These are phyloP conservation scores for Diaporthe aspalathi DNA, from an alignment of 2,329 filamentous ascomycete species.

Conservation along the genomic window DNA sequence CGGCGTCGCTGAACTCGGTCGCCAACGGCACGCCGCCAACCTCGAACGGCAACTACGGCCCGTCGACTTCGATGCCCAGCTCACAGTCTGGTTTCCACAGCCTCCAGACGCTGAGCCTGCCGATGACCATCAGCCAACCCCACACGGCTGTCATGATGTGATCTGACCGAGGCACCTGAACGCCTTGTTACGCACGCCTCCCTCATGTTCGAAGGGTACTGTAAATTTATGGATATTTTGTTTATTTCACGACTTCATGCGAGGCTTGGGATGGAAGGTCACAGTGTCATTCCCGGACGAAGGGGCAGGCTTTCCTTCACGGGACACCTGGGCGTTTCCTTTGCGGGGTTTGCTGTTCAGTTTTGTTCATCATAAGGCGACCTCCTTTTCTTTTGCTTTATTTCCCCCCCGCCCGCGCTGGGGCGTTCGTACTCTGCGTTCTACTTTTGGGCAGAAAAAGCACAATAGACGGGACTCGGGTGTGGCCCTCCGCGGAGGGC, in stretches of 20 bases:
- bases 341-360: constrained; percentile 19
- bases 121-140: constrained; percentile 71
- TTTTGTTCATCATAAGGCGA: constrained; percentile 29
- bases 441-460: constrained; percentile 34
- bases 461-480: constrained; percentile 36
- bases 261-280: constrained; percentile 15
- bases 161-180: constrained; percentile 27
- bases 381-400: constrained; percentile 32
- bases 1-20: constrained; percentile 62
- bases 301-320: constrained; percentile 35
- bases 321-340: constrained; percentile 34
- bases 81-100: constrained; percentile 61
- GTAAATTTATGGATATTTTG: constrained; percentile 39
- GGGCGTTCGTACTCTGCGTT: constrained; percentile 24
- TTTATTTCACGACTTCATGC: constrained; percentile 39
- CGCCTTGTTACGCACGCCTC: constrained; percentile 3
- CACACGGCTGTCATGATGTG: constrained; percentile 50
- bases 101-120: constrained; percentile 72
- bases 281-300: constrained; percentile 35
- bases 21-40: constrained; percentile 47
- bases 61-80: constrained; percentile 48
- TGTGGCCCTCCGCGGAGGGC: constrained; percentile 1
- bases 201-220: constrained; percentile 27
- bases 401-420: constrained; percentile 18
- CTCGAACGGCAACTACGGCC: constrained; percentile 46